Conservation (phyloP, 495 filamentous ascomycete species). For the Penicillium manginii region DNA sequence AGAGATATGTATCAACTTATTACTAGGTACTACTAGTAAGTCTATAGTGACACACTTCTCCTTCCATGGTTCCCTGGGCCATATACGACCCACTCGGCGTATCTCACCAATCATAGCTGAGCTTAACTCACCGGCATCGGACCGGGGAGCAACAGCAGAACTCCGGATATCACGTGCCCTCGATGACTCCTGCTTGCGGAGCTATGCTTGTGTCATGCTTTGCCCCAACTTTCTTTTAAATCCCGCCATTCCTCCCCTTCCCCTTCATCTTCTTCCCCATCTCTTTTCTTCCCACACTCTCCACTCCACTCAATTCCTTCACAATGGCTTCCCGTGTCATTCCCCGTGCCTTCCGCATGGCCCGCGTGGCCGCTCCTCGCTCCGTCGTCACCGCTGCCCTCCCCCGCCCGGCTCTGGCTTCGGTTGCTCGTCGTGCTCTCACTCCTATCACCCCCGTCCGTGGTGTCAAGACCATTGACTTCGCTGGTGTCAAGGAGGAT, state of each 20-base stretch:
- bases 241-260: conserved; percentile 20
- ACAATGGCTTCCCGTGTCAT: conserved; percentile 88
- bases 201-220: neutral
- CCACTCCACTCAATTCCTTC: conserved; percentile 31
- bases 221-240: conserved; percentile 22
- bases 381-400: conserved; percentile 47
- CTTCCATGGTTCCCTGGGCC: too few species aligned
- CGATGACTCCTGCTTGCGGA: conserved; percentile 21
- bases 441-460: conserved; percentile 56
- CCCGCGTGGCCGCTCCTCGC: conserved; percentile 69
- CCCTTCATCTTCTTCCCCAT: conserved; percentile 17
- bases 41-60: too few species aligned
- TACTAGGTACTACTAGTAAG: too few species aligned
- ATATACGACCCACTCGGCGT: neutral
- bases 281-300: conserved; percentile 24
- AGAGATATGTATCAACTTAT: too few species aligned
- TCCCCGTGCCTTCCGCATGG: conserved; percentile 79
- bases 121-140: conserved; percentile 31
- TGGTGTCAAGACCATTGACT: conserved; percentile 68
- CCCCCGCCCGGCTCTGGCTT: conserved; percentile 48
- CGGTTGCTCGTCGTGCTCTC: conserved; percentile 50
- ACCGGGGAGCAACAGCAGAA: conserved; percentile 39
- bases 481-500: conserved; percentile 87
- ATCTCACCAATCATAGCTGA: neutral
- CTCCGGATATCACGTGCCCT: conserved; percentile 41